These are phyloP conservation scores for Parafenestella ontariensis DNA, from an alignment of 2,329 filamentous ascomycete species.

Conservation along the genomic window DNA sequence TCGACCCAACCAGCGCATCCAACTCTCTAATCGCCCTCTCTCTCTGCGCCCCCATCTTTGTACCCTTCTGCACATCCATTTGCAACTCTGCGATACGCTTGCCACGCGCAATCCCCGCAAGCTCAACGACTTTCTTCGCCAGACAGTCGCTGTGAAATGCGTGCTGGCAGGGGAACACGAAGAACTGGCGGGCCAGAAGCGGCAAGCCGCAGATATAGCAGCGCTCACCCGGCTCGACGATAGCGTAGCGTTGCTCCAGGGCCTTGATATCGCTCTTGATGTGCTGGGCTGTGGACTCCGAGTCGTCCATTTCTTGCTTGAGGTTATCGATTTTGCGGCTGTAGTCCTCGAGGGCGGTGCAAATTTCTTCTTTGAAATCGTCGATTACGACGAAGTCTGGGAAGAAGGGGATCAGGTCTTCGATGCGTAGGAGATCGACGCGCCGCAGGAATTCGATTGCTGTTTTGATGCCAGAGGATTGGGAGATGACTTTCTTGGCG, in stretches of 20 bases:
- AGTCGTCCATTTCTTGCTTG: slow-evolving; percentile 95
- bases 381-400: slow-evolving; percentile 98
- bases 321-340: slow-evolving; percentile 86
- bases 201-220: slow-evolving; percentile 90
- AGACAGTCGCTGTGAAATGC: slow-evolving; percentile 96
- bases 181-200: slow-evolving; percentile 89
- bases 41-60: slow-evolving; percentile 72
- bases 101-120: slow-evolving; percentile 76
- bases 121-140: slow-evolving; percentile 82
- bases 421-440: slow-evolving; percentile 90
- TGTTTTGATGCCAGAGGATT: slow-evolving; percentile 80
- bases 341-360: slow-evolving; percentile 90
- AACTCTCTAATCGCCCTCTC: slow-evolving; percentile 87
- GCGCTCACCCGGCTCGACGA: slow-evolving; percentile 94
- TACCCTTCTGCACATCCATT: slow-evolving; percentile 78
- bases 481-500: slow-evolving; percentile 89
- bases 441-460: slow-evolving; percentile 93
- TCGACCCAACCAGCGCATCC: slow-evolving; percentile 87
- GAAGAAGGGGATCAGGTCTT: slow-evolving; percentile 97
- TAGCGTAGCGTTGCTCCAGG: slow-evolving; percentile 88
- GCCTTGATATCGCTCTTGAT: slow-evolving; percentile 89
- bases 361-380: slow-evolving; percentile 99
- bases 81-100: slow-evolving; percentile 87
- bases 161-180: slow-evolving; percentile 98
- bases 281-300: slow-evolving; percentile 83